Evolutionary conservation across 2,329 filamentous ascomycete species (phyloP), one percentile per base, ranked within the genome.

Genomic region (Colletotrichum abscissum): DNA sequence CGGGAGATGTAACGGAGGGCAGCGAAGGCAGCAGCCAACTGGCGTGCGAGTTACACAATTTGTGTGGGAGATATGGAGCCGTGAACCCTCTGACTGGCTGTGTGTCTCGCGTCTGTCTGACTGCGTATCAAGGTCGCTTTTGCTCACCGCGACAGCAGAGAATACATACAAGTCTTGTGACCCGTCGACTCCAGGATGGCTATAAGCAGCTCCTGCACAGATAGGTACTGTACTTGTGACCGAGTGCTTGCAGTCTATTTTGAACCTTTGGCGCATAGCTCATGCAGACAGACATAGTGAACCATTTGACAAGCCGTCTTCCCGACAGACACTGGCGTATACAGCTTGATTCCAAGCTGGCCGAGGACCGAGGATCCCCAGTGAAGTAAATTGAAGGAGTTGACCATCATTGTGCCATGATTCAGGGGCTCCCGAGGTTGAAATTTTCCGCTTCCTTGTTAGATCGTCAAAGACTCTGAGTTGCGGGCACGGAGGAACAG

Each of bases 61-160:
- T 26, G 35, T 56, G n/a, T 33, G 24, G 28, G 49, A 24, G 24
- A n/a, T 46, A 55, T 35, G 68, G 38, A 38, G n/a, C 24, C 46
- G 24, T 16, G 30, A 42, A 9, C 22, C 22, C 14, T 33, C 49
- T 28, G 22, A 28, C 22, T 46, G 54, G 55, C 28, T 24, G 35
- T 24, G 46, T 49, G 54, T 24, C 4, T 35, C 54, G 65, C 54
- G 66, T n/a, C 60, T 66, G 60, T n/a, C 60, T 66, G 60, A 66
- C 67, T 73, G 70, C 55, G 22, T 52, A 24, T 22, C 52, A 46
- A 28, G 52, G 69, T 73, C 30, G 60, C 67, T 66, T 70, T 66
- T 70, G 46, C 59, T 73, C 67, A 70, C 55, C 55, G 46, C 42
- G 54, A 54, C 54, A 28, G 26, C 57, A 56, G 28, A 66, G 30